These are phyloP conservation scores for Populus deltoides DNA, from an alignment of 345 rosid species.

Conservation along the genomic window DNA sequence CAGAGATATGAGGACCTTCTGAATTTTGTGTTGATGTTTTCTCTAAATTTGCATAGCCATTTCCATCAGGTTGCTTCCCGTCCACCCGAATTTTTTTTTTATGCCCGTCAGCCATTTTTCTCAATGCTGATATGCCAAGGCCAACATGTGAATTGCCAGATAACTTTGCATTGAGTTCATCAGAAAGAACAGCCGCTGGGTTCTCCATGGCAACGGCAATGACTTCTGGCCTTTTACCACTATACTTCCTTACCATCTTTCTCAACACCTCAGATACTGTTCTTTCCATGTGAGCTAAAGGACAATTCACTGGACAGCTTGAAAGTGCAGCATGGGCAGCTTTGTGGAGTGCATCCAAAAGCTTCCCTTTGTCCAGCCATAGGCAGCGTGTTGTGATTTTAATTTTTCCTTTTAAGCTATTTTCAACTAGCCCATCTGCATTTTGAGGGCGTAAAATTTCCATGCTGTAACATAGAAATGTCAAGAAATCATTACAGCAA, in stretches of 20 bases:
- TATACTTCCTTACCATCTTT: slow-evolving; percentile 91
- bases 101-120: slow-evolving; percentile 44
- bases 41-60: slow-evolving; percentile 20
- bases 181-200: slow-evolving; percentile 67
- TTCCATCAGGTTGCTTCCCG: slow-evolving; percentile 30
- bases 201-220: slow-evolving; percentile 80
- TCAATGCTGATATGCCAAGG: slow-evolving; percentile 51
- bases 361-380: slow-evolving; percentile 98
- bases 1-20: slow-evolving; percentile 39
- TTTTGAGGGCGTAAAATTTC: slow-evolving; percentile 76
- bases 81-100: slow-evolving; percentile 37
- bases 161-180: slow-evolving; percentile 58
- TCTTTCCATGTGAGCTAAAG: slow-evolving; percentile 89
- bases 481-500: slow-evolving; percentile 7
- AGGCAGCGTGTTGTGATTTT: slow-evolving; percentile 92
- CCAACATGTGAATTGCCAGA: slow-evolving; percentile 62
- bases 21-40: slow-evolving; percentile 26
- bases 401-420: slow-evolving; percentile 76
- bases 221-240: slow-evolving; percentile 94
- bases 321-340: slow-evolving; percentile 93
- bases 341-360: slow-evolving; percentile 80
- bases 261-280: slow-evolving; percentile 76
- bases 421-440: slow-evolving; percentile 37
- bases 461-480: slow-evolving; percentile 58
- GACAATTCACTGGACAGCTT: slow-evolving; percentile 83